A percentile compares a stretch with the other conserved stretches of the same genome.
phyloP scores from a whole-genome alignment of 2,329 filamentous ascomycete species.

The Colletotrichum limetticola region DNA sequence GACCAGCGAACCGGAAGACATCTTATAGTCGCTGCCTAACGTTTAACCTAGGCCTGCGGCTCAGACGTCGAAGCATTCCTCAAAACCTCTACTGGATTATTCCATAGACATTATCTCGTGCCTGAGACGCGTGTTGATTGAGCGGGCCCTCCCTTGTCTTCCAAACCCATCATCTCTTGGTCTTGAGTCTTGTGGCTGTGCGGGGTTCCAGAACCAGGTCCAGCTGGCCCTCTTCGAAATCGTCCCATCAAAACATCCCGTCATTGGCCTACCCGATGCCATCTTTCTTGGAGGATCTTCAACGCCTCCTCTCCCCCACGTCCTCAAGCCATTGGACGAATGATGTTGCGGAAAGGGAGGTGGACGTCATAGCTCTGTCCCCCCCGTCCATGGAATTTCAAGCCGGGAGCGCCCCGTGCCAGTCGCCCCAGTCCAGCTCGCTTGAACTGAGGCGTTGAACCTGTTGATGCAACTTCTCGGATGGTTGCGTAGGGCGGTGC shows the following conservation, averaged over 20 bases:
- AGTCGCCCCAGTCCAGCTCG: neutral
- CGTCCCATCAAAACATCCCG: slow-evolving; percentile 13
- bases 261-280: neutral
- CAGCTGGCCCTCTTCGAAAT: slow-evolving; percentile 2
- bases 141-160: neutral
- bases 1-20: neutral
- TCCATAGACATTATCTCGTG: neutral
- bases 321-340: slow-evolving; percentile 19
- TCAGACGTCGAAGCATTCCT: neutral
- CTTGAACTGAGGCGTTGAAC: neutral
- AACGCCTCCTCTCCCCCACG: slow-evolving; percentile 5
- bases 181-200: slow-evolving; percentile 28
- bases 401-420: neutral
- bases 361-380: slow-evolving; percentile 18
- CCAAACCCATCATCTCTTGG: neutral
- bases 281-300: slow-evolving; percentile 11
- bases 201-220: slow-evolving; percentile 12
- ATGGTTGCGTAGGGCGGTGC: neutral
- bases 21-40: neutral
- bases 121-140: neutral
- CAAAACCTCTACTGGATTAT: neutral
- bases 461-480: neutral
- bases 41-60: neutral
- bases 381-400: neutral
- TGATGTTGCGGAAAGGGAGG: neutral